Evolutionary conservation across 2,329 filamentous ascomycete species (phyloP).

Genomic region (Coccinonectria pachysandricola): DNA sequence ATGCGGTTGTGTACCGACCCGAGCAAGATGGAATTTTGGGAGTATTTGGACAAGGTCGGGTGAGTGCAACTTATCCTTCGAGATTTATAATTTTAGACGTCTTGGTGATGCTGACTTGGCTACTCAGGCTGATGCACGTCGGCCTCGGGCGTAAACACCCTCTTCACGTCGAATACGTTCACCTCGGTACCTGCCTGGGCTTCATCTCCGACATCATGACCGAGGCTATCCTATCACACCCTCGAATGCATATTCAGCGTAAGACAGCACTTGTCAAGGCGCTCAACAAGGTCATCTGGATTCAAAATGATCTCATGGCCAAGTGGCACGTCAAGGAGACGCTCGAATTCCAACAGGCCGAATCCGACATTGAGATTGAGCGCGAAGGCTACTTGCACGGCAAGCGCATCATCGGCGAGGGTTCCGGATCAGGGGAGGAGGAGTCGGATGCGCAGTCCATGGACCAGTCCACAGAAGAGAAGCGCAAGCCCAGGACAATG

Average conservation of each 20-base stretch:
- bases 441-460: conserved; percentile 10
- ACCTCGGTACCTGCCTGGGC: conserved; percentile 61
- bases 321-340: conserved; percentile 68
- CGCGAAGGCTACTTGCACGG: conserved; percentile 55
- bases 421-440: conserved; percentile 8
- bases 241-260: conserved; percentile 51
- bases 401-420: conserved; percentile 43
- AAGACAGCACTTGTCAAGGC: conserved; percentile 69
- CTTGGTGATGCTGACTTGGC: background rate
- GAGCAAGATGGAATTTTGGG: conserved; percentile 68
- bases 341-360: conserved; percentile 43
- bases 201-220: conserved; percentile 71
- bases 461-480: too few relatives aligned
- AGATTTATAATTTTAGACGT: too few relatives aligned
- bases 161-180: conserved; percentile 70
- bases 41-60: conserved; percentile 76
- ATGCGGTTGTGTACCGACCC: conserved; percentile 66
- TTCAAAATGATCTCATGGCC: conserved; percentile 79
- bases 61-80: too few relatives aligned
- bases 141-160: conserved; percentile 61
- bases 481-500: conserved; percentile 6
- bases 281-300: conserved; percentile 74
- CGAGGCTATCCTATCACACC: conserved; percentile 65
- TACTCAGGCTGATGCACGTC: conserved; percentile 63
- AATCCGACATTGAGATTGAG: conserved; percentile 42